phyloP scores from a whole-genome alignment of 495 filamentous ascomycete genomes.

The Podospora comata region DNA sequence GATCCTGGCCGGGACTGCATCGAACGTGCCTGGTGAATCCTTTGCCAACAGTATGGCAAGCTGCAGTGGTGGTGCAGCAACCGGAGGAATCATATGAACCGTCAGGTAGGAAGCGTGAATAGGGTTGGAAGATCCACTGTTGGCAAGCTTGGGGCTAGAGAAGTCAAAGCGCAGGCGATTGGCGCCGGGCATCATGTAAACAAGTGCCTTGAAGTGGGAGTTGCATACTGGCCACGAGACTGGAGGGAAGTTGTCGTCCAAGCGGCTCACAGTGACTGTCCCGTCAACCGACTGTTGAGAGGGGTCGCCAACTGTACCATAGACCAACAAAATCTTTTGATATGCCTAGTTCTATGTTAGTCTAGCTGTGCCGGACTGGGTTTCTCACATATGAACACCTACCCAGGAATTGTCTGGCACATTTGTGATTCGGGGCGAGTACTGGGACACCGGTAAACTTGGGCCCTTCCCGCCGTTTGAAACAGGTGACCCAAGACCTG shows the following conservation, averaged over 20 bases:
- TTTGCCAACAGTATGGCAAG: constrained; percentile 79
- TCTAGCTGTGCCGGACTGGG: not conserved
- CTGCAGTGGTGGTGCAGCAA: constrained; percentile 73
- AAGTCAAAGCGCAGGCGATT: constrained; percentile 87
- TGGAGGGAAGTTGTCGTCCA: constrained; percentile 78
- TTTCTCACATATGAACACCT: constrained; percentile 14
- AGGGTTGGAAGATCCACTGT: constrained; percentile 63
- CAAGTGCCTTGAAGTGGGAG: constrained; percentile 83
- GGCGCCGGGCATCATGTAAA: constrained; percentile 82
- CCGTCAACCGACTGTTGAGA: constrained; percentile 71
- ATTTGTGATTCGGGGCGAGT: constrained; percentile 72
- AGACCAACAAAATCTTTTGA: constrained; percentile 81
- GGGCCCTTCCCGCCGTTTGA: constrained; percentile 49
- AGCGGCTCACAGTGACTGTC: constrained; percentile 70
- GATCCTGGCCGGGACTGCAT: constrained; percentile 70
- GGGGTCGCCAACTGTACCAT: constrained; percentile 74
- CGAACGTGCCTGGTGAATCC: constrained; percentile 83
- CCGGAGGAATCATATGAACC: constrained; percentile 79
- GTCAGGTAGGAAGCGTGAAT: constrained; percentile 74
- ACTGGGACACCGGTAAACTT: constrained; percentile 63
- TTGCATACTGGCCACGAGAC: constrained; percentile 80
- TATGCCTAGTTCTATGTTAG: constrained; percentile 58
- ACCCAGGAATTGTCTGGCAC: constrained; percentile 82
- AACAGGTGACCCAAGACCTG: constrained; percentile 53
- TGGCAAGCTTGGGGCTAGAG: constrained; percentile 70